Evolutionary conservation across 2,329 filamentous ascomycete species (phyloP), one percentile per base, ranked within the genome.

Genomic region (Raffaelea ambrosiae): DNA sequence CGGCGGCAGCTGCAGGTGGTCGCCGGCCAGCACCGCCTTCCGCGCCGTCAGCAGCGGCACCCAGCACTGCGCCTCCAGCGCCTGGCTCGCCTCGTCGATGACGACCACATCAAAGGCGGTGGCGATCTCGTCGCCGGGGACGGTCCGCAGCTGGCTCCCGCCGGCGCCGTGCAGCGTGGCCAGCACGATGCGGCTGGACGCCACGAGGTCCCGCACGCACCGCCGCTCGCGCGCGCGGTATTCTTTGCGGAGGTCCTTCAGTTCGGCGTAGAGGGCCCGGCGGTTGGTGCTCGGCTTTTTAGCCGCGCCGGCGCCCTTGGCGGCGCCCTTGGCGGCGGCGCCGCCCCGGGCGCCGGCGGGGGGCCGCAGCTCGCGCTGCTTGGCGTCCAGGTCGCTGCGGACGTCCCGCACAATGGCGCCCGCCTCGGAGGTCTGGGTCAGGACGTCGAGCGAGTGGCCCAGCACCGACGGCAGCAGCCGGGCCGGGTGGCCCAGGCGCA

Each of bases 11-110:
- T 98, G 93, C 46, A 97, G 69, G 64, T 97, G 93, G 61, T 98
- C 93, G 43, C 93, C 93, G 1, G 93, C 93, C 53, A 95, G 83
- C 9, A 98, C 83, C 9, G 88, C 83, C 68, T 96, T 97, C 55
- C 73, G 79, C 0, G 88, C 88, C 38, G 79, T 76, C 18, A 96
- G 67, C 42, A 98, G 67, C 11, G 93, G 83, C 45, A 97, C 90
- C 93, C 93, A 98, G 67, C 90, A 96, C 65, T 97, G 91, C 1
- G 93, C 90, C 66, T 98, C 93, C 10, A 97, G 73, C 2, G 93
- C 93, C 63, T 98, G 93, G 62, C 87, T 94, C 4, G 90, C 93
- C 68, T 98, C 93, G 59, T 98, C 93, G 48, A 98, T 88, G 51
- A 98, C 83, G 23, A 98, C 87, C 4, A 95, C 86, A 63, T 98